Base-by-base conservation (phyloP, 2,329 filamentous ascomycete genomes). In the Venturia asperata region DNA sequence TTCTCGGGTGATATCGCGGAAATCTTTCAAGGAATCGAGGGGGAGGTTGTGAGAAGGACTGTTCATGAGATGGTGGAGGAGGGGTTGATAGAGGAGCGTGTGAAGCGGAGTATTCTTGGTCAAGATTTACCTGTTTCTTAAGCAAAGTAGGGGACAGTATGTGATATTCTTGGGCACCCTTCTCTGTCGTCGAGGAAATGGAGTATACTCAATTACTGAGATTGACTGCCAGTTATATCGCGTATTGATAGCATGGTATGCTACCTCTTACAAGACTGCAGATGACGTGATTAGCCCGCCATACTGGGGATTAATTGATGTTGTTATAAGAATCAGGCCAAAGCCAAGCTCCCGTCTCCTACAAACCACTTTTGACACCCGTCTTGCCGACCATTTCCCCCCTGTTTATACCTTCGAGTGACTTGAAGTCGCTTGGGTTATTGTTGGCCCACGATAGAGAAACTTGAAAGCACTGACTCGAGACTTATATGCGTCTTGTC, bases 1-100 rank as follows among this genome's bases (percentile, higher is more conserved):
- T 2, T 39, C 15, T 6, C 42, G 21, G 42, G 37, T 41, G 10
- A 2, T 1, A 19, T 39, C 7, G 9, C 21, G 24, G 30, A 64
- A n/a, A 15, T 7, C 10, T 64, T 61, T 13, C 19, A 37, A 24
- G 37, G 37, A 0, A 9, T 58, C 0, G 37, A 56, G 4, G 56
- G 27, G 17, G 42, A 65, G 1, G 27, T 17, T 11, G 64, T 52
- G n/a, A 41, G 27, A 9, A 39, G 42, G 21, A 52, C 21, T n/a
- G 11, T 65, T 5, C 5, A 43, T 30, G 64, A 64, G 17, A 65
- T 65, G 64, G 45, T 62, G 1, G 64, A 65, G 21, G 64, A 65
- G 55, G 39, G 58, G 3, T 42, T 65, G 30, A 37, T 65, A 13
- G 56, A 61, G n/a, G 64, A 52, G 37, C 30, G 9, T 3, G 24